These are phyloP conservation scores for Nidularia pulvinata DNA, from an alignment of 768 basidiomycete genomes.

Conservation along the genomic window DNA sequence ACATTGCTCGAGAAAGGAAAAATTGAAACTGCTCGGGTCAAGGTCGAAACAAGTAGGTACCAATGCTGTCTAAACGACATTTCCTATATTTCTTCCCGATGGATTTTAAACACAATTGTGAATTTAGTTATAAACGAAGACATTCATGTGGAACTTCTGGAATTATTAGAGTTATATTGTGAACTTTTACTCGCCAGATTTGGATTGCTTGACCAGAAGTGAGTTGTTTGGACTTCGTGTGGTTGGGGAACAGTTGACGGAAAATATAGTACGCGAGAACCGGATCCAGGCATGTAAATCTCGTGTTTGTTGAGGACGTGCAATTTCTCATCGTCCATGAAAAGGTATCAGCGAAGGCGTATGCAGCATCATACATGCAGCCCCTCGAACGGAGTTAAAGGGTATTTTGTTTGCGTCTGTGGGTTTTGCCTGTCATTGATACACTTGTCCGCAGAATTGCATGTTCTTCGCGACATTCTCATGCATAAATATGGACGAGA, in stretches of 20 bases:
- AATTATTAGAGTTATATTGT: slow-evolving; percentile 92
- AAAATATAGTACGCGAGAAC: slow-evolving; percentile 64
- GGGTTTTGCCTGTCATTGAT: too few species aligned
- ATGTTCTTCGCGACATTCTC: slow-evolving; percentile 88
- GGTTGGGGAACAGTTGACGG: slow-evolving; percentile 5
- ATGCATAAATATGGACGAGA: slow-evolving; percentile 97
- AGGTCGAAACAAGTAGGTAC: slow-evolving; percentile 77
- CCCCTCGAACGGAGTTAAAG: slow-evolving; percentile 90
- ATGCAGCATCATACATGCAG: slow-evolving; percentile 86
- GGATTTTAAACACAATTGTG: slow-evolving; percentile 1
- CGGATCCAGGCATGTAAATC: slow-evolving; percentile 76
- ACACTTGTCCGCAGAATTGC: slow-evolving; percentile 65
- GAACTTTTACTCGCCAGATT: slow-evolving; percentile 94
- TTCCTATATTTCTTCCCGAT: slow-evolving; percentile 2
- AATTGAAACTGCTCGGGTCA: slow-evolving; percentile 82
- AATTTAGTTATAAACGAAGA: slow-evolving; percentile 79
- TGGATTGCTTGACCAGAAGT: slow-evolving; percentile 90
- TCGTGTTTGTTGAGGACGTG: too few species aligned
- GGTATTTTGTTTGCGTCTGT: slow-evolving; percentile 42
- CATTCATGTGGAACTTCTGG: slow-evolving; percentile 83
- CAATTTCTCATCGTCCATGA: too few species aligned
- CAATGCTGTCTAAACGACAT: slow-evolving; percentile 5
- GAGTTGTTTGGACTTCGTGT: slow-evolving; percentile 18
- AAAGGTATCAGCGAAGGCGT: slow-evolving; percentile 73
- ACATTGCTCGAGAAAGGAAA: slow-evolving; percentile 77